These are phyloP conservation scores for Agarophyton chilense DNA, from an alignment of 23 red algal genomes.

Conservation along the genomic window DNA sequence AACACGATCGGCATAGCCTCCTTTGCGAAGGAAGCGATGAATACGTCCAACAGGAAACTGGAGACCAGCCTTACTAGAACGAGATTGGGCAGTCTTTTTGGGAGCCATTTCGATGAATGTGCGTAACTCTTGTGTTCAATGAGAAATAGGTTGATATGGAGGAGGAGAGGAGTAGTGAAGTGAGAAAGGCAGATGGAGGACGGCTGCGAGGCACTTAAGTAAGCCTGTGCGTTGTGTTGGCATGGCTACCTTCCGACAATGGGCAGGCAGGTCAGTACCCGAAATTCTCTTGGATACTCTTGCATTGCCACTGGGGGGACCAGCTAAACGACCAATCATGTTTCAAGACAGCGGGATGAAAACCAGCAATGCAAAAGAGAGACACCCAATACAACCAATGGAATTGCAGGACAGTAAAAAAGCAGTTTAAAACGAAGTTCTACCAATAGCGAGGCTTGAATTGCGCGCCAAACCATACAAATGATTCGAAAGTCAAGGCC, in stretches of 20 bases:
- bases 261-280: no score
- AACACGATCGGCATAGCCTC: slow-evolving; percentile 96
- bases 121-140: slow-evolving; percentile 21
- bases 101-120: slow-evolving; percentile 34
- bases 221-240: no score
- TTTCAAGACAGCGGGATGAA: not conserved
- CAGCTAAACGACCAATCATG: slow-evolving; percentile 1
- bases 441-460: not conserved
- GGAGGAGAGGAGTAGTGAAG: not conserved
- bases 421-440: not conserved
- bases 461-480: slow-evolving; percentile 23
- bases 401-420: not conserved
- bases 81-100: slow-evolving; percentile 82
- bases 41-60: slow-evolving; percentile 99
- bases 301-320: slow-evolving; percentile 4
- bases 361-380: not conserved
- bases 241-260: no score
- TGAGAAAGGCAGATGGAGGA: not conserved
- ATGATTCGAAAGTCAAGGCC: no score
- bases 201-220: not conserved
- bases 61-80: slow-evolving; percentile 96
- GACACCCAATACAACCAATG: slow-evolving; percentile 54
- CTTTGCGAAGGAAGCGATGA: slow-evolving; percentile 89
- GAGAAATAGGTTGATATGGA: not conserved
- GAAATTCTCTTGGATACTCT: not conserved